Conservation (phyloP, 2,329 filamentous ascomycete genomes). For the Tolypocladium amazonense region DNA sequence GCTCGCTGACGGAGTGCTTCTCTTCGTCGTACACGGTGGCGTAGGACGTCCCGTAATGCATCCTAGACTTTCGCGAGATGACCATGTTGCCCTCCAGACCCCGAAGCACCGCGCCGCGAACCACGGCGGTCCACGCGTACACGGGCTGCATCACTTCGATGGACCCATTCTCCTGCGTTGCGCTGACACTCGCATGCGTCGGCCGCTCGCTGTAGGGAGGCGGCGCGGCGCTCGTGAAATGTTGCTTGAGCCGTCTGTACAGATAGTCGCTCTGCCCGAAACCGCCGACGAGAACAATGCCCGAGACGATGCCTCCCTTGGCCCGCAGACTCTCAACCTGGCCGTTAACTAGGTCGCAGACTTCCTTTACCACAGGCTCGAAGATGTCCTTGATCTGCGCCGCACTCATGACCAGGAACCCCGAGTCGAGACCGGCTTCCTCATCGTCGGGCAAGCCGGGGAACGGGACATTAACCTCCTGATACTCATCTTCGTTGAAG, state of each 20-base stretch:
- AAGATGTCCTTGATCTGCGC: constrained; percentile 64
- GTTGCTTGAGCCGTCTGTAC: constrained; percentile 57
- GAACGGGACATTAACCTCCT: constrained; percentile 71
- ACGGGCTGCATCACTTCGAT: constrained; percentile 76
- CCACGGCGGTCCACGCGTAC: constrained; percentile 73
- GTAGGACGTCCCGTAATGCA: constrained; percentile 73
- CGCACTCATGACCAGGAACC: constrained; percentile 63
- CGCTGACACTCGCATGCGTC: constrained; percentile 46
- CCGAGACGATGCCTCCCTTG: constrained; percentile 53
- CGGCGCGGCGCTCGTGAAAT: constrained; percentile 51
- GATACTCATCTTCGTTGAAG: constrained; percentile 68
- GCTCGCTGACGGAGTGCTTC: constrained; percentile 60
- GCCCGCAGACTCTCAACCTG: constrained; percentile 53
- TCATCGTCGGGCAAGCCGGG: constrained; percentile 69
- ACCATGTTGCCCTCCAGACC: constrained; percentile 73
- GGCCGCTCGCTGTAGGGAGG: constrained; percentile 59
- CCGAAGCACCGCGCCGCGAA: constrained; percentile 64
- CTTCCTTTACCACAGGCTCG: constrained; percentile 62
- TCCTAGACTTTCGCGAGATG: constrained; percentile 60
- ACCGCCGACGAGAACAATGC: constrained; percentile 73
- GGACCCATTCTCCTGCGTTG: constrained; percentile 38
- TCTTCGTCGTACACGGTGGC: constrained; percentile 70
- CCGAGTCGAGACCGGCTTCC: constrained; percentile 62
- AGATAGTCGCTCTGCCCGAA: constrained; percentile 74
- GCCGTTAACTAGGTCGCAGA: constrained; percentile 56